Conservation (phyloP, 805 yeast species). For the Citeromyces matritensis region DNA sequence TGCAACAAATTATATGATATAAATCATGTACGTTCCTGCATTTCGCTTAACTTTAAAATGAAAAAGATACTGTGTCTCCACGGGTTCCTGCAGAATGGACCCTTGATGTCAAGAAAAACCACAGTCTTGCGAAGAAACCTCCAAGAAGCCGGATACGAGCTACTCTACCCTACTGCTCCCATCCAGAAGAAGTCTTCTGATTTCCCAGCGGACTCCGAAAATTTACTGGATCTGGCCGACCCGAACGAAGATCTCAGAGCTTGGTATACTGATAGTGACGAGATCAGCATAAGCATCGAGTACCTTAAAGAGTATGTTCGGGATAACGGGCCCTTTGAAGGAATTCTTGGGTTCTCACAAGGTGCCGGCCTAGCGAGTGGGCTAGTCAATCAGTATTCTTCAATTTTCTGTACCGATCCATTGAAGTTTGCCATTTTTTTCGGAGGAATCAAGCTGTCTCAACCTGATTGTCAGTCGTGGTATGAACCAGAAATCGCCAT, state of each 20-base stretch:
- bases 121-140: conserved; percentile 77
- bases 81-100: conserved; percentile 80
- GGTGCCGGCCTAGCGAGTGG: conserved; percentile 84
- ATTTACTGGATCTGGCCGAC: conserved; percentile 26
- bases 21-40: neutral
- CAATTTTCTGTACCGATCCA: conserved; percentile 31
- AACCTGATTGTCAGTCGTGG: conserved; percentile 11
- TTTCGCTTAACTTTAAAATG: conserved; percentile 5
- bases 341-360: conserved; percentile 84
- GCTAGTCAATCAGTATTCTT: conserved; percentile 41
- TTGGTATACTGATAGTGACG: conserved; percentile 48
- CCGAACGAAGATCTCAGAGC: conserved; percentile 26
- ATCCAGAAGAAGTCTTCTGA: conserved; percentile 47
- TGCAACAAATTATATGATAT: no score
- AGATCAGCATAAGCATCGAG: conserved; percentile 20
- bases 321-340: conserved; percentile 72
- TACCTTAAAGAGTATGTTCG: conserved; percentile 32
- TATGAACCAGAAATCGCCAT: conserved; percentile 12
- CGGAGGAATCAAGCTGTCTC: conserved; percentile 35
- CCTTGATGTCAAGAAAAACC: conserved; percentile 75
- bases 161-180: conserved; percentile 75
- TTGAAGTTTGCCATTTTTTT: conserved; percentile 67
- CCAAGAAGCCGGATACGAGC: conserved; percentile 45
- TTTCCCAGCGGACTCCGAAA: conserved; percentile 47
- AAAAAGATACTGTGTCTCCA: conserved; percentile 71